These are phyloP conservation scores for Cupressus sempervirens DNA, from an alignment of 75 land plant genomes.

Conservation along the genomic window DNA sequence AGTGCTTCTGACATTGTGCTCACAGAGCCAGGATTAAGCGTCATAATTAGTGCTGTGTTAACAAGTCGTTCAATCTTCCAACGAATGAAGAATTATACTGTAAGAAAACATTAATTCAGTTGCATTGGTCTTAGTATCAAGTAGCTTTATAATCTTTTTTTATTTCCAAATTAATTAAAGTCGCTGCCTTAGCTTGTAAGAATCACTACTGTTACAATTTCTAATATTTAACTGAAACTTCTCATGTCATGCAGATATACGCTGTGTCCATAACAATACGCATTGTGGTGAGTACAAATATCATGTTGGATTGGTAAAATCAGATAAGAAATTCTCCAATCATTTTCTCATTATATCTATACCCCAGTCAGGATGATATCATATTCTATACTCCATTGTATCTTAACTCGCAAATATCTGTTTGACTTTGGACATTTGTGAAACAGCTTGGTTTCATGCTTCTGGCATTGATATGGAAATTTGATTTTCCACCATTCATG, in stretches of 20 bases:
- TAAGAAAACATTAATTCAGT: constrained; percentile 7
- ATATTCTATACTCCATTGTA: neutral
- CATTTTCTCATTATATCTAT: no score
- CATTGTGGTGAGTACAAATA: constrained; percentile 44
- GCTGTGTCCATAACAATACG: constrained; percentile 58
- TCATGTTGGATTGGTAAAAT: neutral
- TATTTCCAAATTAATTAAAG: neutral
- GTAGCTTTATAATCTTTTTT: neutral
- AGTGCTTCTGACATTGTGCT: constrained; percentile 64
- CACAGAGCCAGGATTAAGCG: constrained; percentile 59
- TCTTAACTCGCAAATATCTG: neutral
- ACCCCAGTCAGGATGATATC: neutral
- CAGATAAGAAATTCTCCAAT: neutral
- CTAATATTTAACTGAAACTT: neutral
- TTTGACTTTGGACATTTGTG: neutral
- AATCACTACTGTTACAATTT: neutral
- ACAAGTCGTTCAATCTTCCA: constrained; percentile 66
- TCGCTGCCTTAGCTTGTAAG: neutral
- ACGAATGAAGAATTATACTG: constrained; percentile 59
- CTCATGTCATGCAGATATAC: constrained; percentile 34
- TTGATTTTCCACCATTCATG: constrained; percentile 59
- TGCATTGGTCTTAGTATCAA: neutral
- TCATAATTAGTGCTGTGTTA: constrained; percentile 54
- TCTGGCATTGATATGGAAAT: constrained; percentile 40
- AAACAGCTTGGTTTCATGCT: constrained; percentile 48